Percentiles rank a stretch among this genome's conserved stretches.
Conservation (phyloP, 2,329 filamentous ascomycete species). For the Penicillium decumbens region DNA sequence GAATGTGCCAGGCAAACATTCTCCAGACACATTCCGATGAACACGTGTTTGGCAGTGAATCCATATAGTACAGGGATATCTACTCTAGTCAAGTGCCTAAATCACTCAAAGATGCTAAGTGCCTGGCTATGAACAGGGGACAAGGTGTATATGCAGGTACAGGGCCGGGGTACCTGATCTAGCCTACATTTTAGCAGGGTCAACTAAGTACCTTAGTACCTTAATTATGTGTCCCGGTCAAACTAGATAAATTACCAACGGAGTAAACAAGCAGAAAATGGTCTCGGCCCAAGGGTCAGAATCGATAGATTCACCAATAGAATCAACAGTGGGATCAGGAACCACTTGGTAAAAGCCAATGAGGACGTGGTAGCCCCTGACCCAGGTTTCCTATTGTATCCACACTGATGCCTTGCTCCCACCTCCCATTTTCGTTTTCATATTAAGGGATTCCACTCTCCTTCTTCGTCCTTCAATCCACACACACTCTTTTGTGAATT, state of each 20-base stretch:
- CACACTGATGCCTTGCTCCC: neutral
- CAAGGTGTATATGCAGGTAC: neutral
- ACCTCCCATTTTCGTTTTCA: neutral
- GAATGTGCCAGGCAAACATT: slow-evolving; percentile 1
- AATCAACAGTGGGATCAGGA: slow-evolving; percentile 6
- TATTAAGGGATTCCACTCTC: neutral
- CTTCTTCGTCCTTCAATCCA: slow-evolving; percentile 1
- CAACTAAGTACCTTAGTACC: neutral
- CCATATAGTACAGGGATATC: neutral
- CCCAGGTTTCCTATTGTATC: neutral
- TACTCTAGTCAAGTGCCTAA: neutral
- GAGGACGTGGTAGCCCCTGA: slow-evolving; percentile 15
- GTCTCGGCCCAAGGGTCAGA: slow-evolving; percentile 7
- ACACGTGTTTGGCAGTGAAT: neutral
- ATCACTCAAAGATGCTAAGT: too few relatives aligned
- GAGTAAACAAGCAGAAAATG: neutral
- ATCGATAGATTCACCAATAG: slow-evolving; percentile 11
- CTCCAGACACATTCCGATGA: neutral
- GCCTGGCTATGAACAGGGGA: neutral
- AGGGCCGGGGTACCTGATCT: neutral
- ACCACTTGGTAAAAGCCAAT: slow-evolving; percentile 17
- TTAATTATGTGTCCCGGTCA: neutral
- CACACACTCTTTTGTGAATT: slow-evolving; percentile 22
- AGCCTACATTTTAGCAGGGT: neutral
- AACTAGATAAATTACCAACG: too few relatives aligned